Conservation (phyloP, 2,329 filamentous ascomycete species). For the Trichoderma atrobrunneum region DNA sequence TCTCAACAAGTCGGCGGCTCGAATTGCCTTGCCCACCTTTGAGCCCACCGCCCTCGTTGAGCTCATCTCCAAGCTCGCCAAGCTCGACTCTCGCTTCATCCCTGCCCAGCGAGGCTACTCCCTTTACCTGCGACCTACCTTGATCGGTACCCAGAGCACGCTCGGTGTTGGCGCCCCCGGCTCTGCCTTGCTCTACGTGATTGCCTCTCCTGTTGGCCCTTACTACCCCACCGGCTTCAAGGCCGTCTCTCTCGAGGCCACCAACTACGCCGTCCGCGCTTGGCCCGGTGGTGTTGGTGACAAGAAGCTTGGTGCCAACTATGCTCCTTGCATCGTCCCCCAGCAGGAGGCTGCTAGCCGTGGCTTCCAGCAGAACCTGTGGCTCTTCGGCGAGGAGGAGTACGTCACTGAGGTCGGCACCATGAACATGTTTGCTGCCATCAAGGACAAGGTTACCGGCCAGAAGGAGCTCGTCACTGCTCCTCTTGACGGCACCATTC, state of each 20-base stretch:
- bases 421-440: conserved; percentile 94
- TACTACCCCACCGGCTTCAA: conserved; percentile 99
- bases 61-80: conserved; percentile 75
- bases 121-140: conserved; percentile 89
- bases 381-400: conserved; percentile 94
- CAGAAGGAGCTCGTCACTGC: conserved; percentile 93
- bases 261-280: conserved; percentile 91
- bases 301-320: conserved; percentile 98
- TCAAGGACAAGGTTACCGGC: conserved; percentile 82
- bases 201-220: conserved; percentile 92
- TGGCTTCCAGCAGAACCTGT: conserved; percentile 97
- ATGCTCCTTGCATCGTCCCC: conserved; percentile 97
- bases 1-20: conserved; percentile 84
- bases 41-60: conserved; percentile 70
- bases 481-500: conserved; percentile 91
- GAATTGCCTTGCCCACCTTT: conserved; percentile 91
- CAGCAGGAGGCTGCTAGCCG: conserved; percentile 87
- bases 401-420: conserved; percentile 96
- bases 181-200: conserved; percentile 88
- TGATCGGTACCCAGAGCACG: conserved; percentile 95
- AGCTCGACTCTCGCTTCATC: conserved; percentile 86
- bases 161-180: conserved; percentile 90
- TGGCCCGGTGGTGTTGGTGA: conserved; percentile 98
- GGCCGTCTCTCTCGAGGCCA: conserved; percentile 91
- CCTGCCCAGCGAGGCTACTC: conserved; percentile 84